phyloP scores from a whole-genome alignment of 2,329 filamentous ascomycete genomes.

The Claviceps digitariae region DNA sequence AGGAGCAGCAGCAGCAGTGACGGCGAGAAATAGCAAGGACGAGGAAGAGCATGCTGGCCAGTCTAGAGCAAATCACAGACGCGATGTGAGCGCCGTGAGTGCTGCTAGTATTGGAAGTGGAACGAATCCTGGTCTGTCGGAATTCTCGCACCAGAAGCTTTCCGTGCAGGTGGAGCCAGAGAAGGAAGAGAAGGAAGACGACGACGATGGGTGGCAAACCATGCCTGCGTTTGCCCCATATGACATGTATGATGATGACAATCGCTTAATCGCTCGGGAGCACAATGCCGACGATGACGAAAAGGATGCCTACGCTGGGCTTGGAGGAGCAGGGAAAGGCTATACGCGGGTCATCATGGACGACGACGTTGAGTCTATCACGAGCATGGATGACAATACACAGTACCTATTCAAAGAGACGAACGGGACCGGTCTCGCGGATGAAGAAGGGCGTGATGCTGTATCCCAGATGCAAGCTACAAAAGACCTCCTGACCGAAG shows the following conservation, averaged over 20 bases:
- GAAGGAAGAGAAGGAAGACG: constrained; percentile 32
- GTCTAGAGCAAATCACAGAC: constrained; percentile 15
- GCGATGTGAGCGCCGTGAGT: constrained; percentile 27
- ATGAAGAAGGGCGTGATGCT: constrained; percentile 71
- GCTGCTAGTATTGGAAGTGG: constrained; percentile 11
- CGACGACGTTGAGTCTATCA: constrained; percentile 85
- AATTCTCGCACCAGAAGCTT: constrained; percentile 83
- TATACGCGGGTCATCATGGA: constrained; percentile 94
- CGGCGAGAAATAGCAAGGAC: not conserved
- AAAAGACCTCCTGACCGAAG: constrained; percentile 88
- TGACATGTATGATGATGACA: constrained; percentile 92
- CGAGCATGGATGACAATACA: constrained; percentile 95
- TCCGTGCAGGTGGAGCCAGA: constrained; percentile 42
- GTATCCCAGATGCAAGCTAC: constrained; percentile 88
- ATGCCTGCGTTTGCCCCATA: constrained; percentile 92
- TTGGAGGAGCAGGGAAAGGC: constrained; percentile 84
- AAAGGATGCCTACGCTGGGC: constrained; percentile 54
- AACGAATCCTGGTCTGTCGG: constrained; percentile 37
- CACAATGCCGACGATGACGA: constrained; percentile 58
- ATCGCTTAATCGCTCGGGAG: constrained; percentile 73
- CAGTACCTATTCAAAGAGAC: constrained; percentile 82
- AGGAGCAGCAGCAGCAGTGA: not conserved
- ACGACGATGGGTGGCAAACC: constrained; percentile 70
- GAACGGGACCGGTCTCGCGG: constrained; percentile 38
- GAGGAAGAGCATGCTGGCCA: constrained; percentile 2